Base-by-base conservation (phyloP, 345 rosid genomes). In the Acer negundo region DNA sequence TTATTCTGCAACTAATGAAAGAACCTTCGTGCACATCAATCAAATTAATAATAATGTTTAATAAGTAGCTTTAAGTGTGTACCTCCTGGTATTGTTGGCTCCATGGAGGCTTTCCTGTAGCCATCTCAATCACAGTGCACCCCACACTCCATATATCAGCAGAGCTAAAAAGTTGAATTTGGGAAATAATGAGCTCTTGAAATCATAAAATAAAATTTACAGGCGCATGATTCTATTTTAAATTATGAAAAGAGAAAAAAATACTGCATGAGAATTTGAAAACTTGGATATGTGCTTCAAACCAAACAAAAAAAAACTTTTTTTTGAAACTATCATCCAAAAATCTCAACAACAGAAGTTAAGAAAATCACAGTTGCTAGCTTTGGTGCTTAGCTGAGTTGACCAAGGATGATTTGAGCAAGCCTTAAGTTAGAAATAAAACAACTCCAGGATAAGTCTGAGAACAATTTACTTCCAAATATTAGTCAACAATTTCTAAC, bases 61-160 rank as follows among this genome's bases (percentile, higher is more conserved):
- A 72, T 73, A 75, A 72, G 75, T 73, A 44, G 56, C 66, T 80
- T 42, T 75, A 70, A 71, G 26, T 31, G 20, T 62, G 15, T 86
- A 93, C 99, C 98, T 93, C 97, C 79, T 95, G 94, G 81, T 88
- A 95, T 79, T 93, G 94, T 84, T 92, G 92, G 77, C 98, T 95
- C 99, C 98, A 93, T 16, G 99, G 98, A 85, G 98, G 96, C 85
- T 95, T 93, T 79, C 99, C 98, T 4, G 97, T 92, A 56, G 97
- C 99, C 98, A 95, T 95, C 86, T 95, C 99, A 69, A 95, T 95
- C 78, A 95, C 94, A 24, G 99, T 95, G 80, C 99, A 95, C 38
- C 97, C 99, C 23, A 95, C 94, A 65, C 98, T 93, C 98, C 99
- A 93, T 81, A 93, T 90, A 79, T 92, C 97, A 78, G 98, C 98